A percentile compares a stretch with the other conserved stretches of the same genome.
Evolutionary conservation across 345 rosid genomes (phyloP).

Genomic region (Murraya koenigii): DNA sequence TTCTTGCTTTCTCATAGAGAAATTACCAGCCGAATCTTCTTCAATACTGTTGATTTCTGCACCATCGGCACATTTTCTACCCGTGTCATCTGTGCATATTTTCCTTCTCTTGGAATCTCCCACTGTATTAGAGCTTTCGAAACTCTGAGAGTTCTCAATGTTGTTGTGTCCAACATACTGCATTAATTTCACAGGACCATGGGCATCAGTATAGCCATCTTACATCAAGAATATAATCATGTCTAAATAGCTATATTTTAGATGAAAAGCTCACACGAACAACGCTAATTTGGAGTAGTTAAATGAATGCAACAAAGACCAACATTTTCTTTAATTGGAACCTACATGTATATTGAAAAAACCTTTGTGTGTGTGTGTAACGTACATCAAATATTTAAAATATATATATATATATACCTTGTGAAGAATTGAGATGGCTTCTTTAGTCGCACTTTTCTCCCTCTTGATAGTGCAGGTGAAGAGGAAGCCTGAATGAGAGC

Average conservation of each 20-base stretch:
- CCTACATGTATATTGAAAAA: neutral
- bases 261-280: neutral
- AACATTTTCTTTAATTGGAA: neutral
- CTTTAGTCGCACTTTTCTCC: slow-evolving; percentile 94
- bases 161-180: slow-evolving; percentile 37
- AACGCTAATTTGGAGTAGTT: neutral
- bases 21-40: slow-evolving; percentile 40
- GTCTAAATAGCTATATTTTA: neutral
- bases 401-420: no score
- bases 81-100: slow-evolving; percentile 31
- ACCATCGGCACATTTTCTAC: slow-evolving; percentile 4
- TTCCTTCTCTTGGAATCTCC: slow-evolving; percentile 52
- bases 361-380: no score
- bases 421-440: slow-evolving; percentile 72
- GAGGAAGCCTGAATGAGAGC: slow-evolving; percentile 82
- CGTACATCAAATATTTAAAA: no score
- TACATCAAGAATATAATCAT: neutral
- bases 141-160: slow-evolving; percentile 23
- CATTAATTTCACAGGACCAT: slow-evolving; percentile 9
- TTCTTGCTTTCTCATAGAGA: slow-evolving; percentile 2
- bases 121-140: slow-evolving; percentile 25
- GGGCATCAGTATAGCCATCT: neutral
- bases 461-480: slow-evolving; percentile 82
- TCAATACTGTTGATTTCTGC: slow-evolving; percentile 18
- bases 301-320: neutral